Conservation (phyloP, 441 rosid species). For the Croton setiger region DNA sequence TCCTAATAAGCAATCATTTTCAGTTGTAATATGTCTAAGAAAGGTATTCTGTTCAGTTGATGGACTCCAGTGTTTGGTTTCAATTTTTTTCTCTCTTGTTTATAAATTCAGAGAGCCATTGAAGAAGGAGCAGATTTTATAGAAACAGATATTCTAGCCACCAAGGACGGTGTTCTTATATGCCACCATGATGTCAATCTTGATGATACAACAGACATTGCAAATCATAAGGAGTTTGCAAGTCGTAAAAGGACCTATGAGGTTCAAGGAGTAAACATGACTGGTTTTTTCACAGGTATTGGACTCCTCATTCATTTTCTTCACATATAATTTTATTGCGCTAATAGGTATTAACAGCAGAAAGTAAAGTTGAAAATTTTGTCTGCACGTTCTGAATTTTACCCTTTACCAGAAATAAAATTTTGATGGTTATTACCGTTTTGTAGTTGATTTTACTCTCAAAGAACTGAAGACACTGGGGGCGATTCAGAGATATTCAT, state of each 20-base stretch:
- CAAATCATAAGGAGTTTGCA: constrained; percentile 69
- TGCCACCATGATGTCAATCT: constrained; percentile 84
- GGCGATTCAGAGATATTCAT: constrained; percentile 68
- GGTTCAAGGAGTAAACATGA: constrained; percentile 66
- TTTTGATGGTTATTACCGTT: constrained; percentile 3
- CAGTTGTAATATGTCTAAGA: background rate
- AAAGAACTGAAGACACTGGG: constrained; percentile 66
- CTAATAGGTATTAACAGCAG: background rate
- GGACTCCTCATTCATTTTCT: constrained; percentile 9
- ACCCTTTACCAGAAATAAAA: background rate
- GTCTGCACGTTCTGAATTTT: background rate
- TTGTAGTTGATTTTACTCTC: constrained; percentile 82
- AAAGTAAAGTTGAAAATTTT: background rate
- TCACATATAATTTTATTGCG: constrained; percentile 1
- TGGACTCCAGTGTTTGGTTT: background rate
- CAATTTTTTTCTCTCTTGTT: background rate
- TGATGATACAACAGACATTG: constrained; percentile 70
- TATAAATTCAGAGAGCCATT: constrained; percentile 71
- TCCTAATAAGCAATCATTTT: background rate
- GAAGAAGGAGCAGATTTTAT: constrained; percentile 96
- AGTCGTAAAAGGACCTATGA: constrained; percentile 76
- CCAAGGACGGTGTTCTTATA: constrained; percentile 86
- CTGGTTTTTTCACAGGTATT: constrained; percentile 79
- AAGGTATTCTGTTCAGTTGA: background rate
- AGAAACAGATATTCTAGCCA: constrained; percentile 78